A percentile compares a stretch with the other conserved stretches of the same genome.
Conservation (phyloP, 108 stramenopile genomes). For the Pseudonitzschia pungens region DNA sequence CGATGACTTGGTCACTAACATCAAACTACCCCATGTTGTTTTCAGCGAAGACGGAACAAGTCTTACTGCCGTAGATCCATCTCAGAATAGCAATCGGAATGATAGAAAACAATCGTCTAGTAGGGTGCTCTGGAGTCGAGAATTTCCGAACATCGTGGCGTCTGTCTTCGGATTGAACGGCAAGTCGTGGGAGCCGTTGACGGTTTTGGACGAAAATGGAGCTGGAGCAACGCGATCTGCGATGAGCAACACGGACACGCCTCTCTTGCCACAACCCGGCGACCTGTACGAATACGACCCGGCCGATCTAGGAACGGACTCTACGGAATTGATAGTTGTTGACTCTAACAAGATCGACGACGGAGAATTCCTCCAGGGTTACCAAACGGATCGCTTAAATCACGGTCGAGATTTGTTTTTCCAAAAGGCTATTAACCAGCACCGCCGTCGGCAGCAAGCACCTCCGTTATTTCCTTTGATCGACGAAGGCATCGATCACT, state of each 20-base stretch:
- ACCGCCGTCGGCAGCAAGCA: neutral
- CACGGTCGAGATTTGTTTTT: conserved; percentile 11
- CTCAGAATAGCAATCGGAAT: neutral
- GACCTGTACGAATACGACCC: neutral
- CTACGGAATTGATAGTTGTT: neutral
- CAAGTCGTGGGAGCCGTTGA: conserved; percentile 57
- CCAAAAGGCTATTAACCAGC: neutral
- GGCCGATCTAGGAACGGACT: neutral
- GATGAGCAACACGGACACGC: neutral
- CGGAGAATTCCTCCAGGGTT: neutral
- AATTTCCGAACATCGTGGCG: conserved; percentile 61
- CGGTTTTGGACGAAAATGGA: neutral
- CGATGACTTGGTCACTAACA: too few species aligned
- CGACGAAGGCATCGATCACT: too few species aligned
- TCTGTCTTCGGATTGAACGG: conserved; percentile 75
- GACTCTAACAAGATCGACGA: neutral
- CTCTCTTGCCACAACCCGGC: neutral
- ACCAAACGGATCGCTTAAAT: conserved; percentile 4
- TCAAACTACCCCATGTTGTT: conserved; percentile 49
- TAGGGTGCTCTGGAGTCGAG: conserved; percentile 44
- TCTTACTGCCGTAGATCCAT: conserved; percentile 44
- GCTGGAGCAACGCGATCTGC: neutral
- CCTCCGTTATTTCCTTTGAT: neutral
- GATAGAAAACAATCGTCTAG: neutral
- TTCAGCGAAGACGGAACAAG: conserved; percentile 74